Conservation (phyloP, 805 yeast genomes). For the Diddensiella transvaalensis region DNA sequence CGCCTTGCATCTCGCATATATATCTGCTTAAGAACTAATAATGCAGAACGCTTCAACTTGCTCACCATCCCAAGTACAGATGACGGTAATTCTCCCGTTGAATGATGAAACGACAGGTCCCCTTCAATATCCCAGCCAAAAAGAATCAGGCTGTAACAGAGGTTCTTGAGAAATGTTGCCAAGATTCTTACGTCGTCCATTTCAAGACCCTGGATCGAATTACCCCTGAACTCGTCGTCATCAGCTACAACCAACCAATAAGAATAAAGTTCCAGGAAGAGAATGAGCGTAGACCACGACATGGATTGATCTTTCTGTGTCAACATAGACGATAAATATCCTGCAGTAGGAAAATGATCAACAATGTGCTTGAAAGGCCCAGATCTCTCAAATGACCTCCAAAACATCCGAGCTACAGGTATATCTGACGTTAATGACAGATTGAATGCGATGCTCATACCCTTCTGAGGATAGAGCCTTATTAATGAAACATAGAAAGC, state of each 20-base stretch:
- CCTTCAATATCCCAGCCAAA: slow-evolving; percentile 9
- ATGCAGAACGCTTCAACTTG: slow-evolving; percentile 36
- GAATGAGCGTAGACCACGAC: slow-evolving; percentile 36
- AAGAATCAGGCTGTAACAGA: slow-evolving; percentile 51
- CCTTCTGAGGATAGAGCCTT: slow-evolving; percentile 15
- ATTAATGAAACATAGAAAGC: slow-evolving; percentile 19
- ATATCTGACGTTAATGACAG: slow-evolving; percentile 15
- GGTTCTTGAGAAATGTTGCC: slow-evolving; percentile 45
- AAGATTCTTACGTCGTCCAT: slow-evolving; percentile 40
- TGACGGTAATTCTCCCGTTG: slow-evolving; percentile 17
- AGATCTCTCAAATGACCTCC: slow-evolving; percentile 19
- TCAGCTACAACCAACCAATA: slow-evolving; percentile 65
- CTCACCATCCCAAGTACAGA: background rate
- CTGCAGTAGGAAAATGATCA: slow-evolving; percentile 1
- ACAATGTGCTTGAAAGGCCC: slow-evolving; percentile 5
- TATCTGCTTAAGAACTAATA: slow-evolving; percentile 59
- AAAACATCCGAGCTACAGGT: slow-evolving; percentile 19
- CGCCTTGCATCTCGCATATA: slow-evolving; percentile 65
- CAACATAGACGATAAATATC: background rate
- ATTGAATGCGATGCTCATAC: slow-evolving; percentile 17
- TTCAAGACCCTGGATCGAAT: slow-evolving; percentile 40
- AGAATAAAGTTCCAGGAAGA: slow-evolving; percentile 60
- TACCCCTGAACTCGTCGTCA: slow-evolving; percentile 54
- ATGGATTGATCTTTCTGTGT: background rate
- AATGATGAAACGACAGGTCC: background rate